Conservation (phyloP, 2,329 filamentous ascomycete genomes). For the Venturia pyrina region DNA sequence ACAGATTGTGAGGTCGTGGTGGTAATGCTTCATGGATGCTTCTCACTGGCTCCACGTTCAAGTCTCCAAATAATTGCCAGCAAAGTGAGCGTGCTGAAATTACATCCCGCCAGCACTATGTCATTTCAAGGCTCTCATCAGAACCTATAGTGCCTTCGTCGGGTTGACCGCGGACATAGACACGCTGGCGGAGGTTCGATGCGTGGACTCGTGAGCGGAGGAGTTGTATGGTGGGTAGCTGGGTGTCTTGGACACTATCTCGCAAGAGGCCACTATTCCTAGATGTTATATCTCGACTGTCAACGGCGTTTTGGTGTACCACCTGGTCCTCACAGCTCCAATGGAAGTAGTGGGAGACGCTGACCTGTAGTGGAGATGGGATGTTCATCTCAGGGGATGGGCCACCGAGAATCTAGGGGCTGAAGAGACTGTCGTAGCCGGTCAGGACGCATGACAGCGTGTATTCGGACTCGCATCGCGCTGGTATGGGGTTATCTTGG, state of each 20-base stretch:
- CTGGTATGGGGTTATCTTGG: background rate
- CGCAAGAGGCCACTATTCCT: background rate
- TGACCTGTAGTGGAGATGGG: background rate
- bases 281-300: background rate
- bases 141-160: background rate
- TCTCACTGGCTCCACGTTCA: background rate
- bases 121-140: background rate
- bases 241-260: background rate
- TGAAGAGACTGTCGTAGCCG: too few species aligned
- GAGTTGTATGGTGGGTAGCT: background rate
- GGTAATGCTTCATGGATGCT: background rate
- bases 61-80: background rate
- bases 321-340: background rate
- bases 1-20: background rate
- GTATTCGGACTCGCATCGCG: too few species aligned
- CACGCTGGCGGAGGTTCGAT: background rate
- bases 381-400: background rate
- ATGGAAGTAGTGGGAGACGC: background rate
- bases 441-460: background rate
- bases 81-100: background rate
- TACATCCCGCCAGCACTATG: background rate
- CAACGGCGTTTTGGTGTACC: background rate
- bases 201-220: background rate
- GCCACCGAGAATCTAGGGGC: background rate
- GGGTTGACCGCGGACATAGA: background rate